phyloP scores from a whole-genome alignment of 192 early-diverging fungal species.

The Mortierella antarctica region DNA sequence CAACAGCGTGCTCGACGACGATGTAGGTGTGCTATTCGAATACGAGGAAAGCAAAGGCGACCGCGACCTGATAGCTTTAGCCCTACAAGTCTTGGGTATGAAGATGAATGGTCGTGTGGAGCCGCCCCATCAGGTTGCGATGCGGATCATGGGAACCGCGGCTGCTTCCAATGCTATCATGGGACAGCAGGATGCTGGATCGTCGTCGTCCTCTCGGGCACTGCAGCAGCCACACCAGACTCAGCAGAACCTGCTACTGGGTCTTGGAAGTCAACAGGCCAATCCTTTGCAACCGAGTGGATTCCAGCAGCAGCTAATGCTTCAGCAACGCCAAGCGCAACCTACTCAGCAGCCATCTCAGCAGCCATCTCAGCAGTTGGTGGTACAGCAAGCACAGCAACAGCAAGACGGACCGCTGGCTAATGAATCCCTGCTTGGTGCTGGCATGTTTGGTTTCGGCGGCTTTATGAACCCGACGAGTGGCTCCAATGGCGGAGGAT shows the following conservation, averaged over 20 bases:
- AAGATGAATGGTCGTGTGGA: slow-evolving; percentile 72
- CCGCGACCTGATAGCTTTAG: slow-evolving; percentile 78
- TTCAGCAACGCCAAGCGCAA: background rate
- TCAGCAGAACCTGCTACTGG: slow-evolving; percentile 6
- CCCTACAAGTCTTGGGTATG: slow-evolving; percentile 80
- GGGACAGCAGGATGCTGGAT: slow-evolving; percentile 1
- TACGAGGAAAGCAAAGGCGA: slow-evolving; percentile 74
- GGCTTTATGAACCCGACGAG: slow-evolving; percentile 20
- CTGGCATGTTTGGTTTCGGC: slow-evolving; percentile 21
- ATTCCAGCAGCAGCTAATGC: background rate
- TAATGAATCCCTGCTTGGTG: slow-evolving; percentile 16
- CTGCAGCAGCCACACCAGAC: slow-evolving; percentile 7
- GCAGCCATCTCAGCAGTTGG: background rate
- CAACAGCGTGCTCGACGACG: slow-evolving; percentile 24
- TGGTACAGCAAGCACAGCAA: slow-evolving; percentile 2
- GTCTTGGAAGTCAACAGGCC: slow-evolving; percentile 9
- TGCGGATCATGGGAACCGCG: slow-evolving; percentile 61
- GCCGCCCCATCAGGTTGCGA: slow-evolving; percentile 67
- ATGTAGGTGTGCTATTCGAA: slow-evolving; percentile 54
- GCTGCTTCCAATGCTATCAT: slow-evolving; percentile 30
- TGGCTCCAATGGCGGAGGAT: slow-evolving; percentile 10
- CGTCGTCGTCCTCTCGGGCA: background rate
- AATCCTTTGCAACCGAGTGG: slow-evolving; percentile 5
- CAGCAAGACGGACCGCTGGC: background rate
- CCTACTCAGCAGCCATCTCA: background rate